Base-by-base conservation (phyloP, 2,329 filamentous ascomycete genomes). In the Claviceps arundinis region DNA sequence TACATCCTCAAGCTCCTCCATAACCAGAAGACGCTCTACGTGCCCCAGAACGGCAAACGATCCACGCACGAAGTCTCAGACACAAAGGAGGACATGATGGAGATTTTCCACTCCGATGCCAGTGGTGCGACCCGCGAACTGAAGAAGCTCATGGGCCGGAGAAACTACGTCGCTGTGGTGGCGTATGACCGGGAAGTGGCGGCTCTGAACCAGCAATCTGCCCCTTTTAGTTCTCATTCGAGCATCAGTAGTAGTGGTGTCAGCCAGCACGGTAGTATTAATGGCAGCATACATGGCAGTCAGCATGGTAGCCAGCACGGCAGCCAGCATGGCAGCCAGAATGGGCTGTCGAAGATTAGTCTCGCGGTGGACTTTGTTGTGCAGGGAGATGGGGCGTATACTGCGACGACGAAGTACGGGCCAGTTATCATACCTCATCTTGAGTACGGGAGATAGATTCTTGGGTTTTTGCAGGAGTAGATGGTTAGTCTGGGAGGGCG, bases 31-130 rank as follows among this genome's bases (percentile, higher is more conserved):
- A 81, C 87, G 40, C 81, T 97, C 30, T 98, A 96, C 67, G 77
- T 98, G 51, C 93, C 93, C 0, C 76, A 80, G 51, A 98, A 98
- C 67, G 91, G 91, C 1, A 82, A 89, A 52, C 79, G 80, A 57
- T 83, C 85, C 1, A 85, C 77, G 1, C 81, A 89, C 55, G 78
- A 84, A 57, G 78, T 87, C 1, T 86, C 84, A 1, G 93, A 98
- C 66, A 98, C 93, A 47, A 97, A 98, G 69, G 93, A 98, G 68
- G 93, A 98, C 70, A 98, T 98, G 93, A 95, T 98, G 87, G 93
- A 98, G 73, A 94, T 98, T 59, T 98, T 98, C 77, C 89, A 93
- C 62, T 87, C 85, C 7, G 93, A 98, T 61, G 89, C 93, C 16
- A 88, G 84, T 51, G 91, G 93, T n/a, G 74, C 81, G 38, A 75